Percentiles rank a stretch among this genome's conserved stretches.
Evolutionary conservation across 31 red algal species (phyloP).

Genomic region (Odonthalia washingtoniensis): DNA sequence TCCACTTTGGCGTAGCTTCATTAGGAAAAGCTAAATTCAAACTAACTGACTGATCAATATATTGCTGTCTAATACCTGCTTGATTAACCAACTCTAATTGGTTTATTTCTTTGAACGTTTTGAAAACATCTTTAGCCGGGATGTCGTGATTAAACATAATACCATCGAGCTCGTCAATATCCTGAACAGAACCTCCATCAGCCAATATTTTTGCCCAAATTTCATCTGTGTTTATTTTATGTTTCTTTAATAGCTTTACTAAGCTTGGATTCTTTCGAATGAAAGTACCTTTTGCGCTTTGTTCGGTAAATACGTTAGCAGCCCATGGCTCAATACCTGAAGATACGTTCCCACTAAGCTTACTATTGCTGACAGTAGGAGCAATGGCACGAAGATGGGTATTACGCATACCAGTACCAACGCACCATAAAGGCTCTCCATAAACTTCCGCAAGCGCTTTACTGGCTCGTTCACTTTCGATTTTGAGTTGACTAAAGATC

Average conservation of each 20-base stretch:
- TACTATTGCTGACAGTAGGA: not conserved
- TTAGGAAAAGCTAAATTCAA: not conserved
- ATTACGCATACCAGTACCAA: not conserved
- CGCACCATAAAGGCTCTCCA: not conserved
- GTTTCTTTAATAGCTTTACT: not conserved
- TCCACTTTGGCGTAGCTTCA: not conserved
- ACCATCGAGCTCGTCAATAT: not conserved
- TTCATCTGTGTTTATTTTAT: not conserved
- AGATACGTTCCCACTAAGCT: not conserved
- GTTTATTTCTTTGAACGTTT: slow-evolving; percentile 1
- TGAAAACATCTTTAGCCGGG: not conserved
- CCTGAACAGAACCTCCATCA: not conserved
- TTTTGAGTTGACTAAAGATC: not conserved
- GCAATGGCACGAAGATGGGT: not conserved
- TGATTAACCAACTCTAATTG: not conserved
- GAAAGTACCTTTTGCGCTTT: not conserved
- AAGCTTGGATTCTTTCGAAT: not conserved
- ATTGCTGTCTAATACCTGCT: not conserved
- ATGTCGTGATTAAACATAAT: not conserved
- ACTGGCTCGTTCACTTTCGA: not conserved
- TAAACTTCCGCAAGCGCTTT: not conserved
- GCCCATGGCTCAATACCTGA: not conserved
- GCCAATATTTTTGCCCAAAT: not conserved
- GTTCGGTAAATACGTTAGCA: not conserved
- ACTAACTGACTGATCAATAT: not conserved